Evolutionary conservation across 169 alveolate genomes (phyloP), one percentile per base, ranked within the genome.

Genomic region (Cryptosporidium viatorum): DNA sequence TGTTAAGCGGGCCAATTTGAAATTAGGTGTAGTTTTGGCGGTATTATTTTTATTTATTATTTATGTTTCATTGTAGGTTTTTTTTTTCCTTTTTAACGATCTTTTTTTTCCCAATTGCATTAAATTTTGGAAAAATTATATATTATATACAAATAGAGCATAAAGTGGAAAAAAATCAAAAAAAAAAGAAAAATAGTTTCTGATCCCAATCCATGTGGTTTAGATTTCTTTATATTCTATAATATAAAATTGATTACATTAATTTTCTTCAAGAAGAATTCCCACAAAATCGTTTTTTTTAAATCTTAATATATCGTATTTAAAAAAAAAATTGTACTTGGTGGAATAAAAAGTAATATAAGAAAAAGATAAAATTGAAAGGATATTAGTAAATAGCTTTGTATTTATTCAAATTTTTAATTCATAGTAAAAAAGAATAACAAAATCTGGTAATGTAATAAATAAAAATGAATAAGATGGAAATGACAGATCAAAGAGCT

Each of bases 401-500:
- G 12, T 41, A 48, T 48, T 48, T 12, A 14, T 48, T 1, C 55
- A 48, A 41, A 48, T 48, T 48, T 21, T 16, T 55, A 2, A 55
- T 21, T 18, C 60, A 51, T 51, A 51, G 0, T 26, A 8, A 9
- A 55, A 26, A 6, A 4, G 37, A 0, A 8, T 16, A 21, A 55
- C 0, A 3, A 23, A n/a, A 10, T 55, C 12, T 33, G 9, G 73
- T 16, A 31, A 31, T 14, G 18, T 67, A 33, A 21, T 67, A 31
- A 35, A 6, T 3, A 2, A 70, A 35, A 14, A 70, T 43, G 58
- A 48, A 70, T 12, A 70, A 70, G n/a, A 59, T 80, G 87, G 87
- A 80, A 41, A 80, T 80, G 67, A 80, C 43, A 0, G 87, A 80
- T 31, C 71, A 80, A 43, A 80, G 87, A 65, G 9, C 87, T 4